Percentiles rank a stretch among this genome's conserved stretches.
Conservation (phyloP, 2,329 filamentous ascomycete species). For the Lachnellula subtilissima region DNA sequence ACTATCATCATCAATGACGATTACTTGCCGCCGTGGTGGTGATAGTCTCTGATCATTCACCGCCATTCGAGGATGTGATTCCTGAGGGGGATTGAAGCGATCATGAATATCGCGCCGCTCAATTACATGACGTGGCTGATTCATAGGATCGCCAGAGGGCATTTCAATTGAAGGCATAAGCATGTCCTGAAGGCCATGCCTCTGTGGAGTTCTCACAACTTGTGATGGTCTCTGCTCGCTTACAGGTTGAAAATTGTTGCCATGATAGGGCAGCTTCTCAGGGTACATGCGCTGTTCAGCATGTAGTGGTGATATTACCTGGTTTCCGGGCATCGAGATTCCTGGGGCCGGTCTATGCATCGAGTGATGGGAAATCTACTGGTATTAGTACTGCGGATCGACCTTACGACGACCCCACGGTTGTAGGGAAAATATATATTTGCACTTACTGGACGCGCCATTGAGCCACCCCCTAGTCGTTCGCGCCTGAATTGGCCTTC, state of each 20-base stretch:
- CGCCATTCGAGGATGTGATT: slow-evolving; percentile 16
- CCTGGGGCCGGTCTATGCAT: slow-evolving; percentile 13
- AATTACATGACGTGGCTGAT: slow-evolving; percentile 17
- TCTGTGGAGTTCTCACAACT: slow-evolving; percentile 27
- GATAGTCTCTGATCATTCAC: slow-evolving; percentile 17
- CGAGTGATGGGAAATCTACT: slow-evolving; percentile 16
- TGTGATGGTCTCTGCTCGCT: slow-evolving; percentile 24
- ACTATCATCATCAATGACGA: slow-evolving; percentile 30
- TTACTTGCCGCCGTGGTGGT: slow-evolving; percentile 25
- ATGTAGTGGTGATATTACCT: slow-evolving; percentile 25
- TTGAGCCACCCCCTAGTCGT: not conserved
- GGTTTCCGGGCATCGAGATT: slow-evolving; percentile 15
- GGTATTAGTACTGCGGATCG: slow-evolving; percentile 15
- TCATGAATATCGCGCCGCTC: slow-evolving; percentile 14
- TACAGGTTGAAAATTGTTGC: slow-evolving; percentile 12
- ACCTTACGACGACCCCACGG: not conserved
- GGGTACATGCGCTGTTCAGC: slow-evolving; percentile 22
- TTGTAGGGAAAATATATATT: not conserved
- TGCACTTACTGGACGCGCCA: slow-evolving; percentile 3
- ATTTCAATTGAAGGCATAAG: slow-evolving; percentile 32
- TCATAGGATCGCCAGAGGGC: slow-evolving; percentile 19
- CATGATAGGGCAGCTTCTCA: slow-evolving; percentile 13
- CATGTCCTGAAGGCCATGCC: slow-evolving; percentile 28
- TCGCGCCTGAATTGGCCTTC: not conserved
- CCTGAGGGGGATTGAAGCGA: slow-evolving; percentile 14